Conservation (phyloP, 345 rosid species). For the Lumnitzera littorea region DNA sequence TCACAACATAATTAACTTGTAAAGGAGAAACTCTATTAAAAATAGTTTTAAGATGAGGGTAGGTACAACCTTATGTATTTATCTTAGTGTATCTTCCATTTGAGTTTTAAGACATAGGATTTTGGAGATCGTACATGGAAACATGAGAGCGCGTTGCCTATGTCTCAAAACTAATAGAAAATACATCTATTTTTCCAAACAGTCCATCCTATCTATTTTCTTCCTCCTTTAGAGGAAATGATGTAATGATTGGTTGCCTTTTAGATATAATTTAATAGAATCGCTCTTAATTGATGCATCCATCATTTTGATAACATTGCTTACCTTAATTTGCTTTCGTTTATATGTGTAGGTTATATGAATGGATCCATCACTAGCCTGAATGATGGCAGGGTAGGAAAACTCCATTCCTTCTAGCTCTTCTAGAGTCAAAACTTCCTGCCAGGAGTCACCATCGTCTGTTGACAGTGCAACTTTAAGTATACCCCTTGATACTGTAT, state of each 20-base stretch:
- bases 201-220: too few relatives aligned
- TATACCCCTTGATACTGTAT: conserved; percentile 69
- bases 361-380: conserved; percentile 63
- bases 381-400: conserved; percentile 82
- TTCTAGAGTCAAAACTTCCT: conserved; percentile 57
- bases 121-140: not conserved
- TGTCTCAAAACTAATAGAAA: too few relatives aligned
- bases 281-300: too few relatives aligned
- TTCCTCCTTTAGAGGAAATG: too few relatives aligned
- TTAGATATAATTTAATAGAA: not conserved
- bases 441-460: conserved; percentile 82
- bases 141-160: too few relatives aligned
- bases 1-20: not conserved
- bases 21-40: too few relatives aligned
- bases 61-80: not conserved
- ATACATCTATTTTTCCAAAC: too few relatives aligned
- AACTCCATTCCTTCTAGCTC: conserved; percentile 68
- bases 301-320: too few relatives aligned
- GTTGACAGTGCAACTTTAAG: conserved; percentile 67
- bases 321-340: conserved; percentile 81
- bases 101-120: not conserved
- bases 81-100: conserved; percentile 4
- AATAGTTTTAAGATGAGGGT: too few relatives aligned
- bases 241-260: too few relatives aligned
- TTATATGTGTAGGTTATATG: conserved; percentile 87